These are phyloP conservation scores for Chenopodium suecicum DNA, from an alignment of 148 eudicot genomes.

Conservation along the genomic window DNA sequence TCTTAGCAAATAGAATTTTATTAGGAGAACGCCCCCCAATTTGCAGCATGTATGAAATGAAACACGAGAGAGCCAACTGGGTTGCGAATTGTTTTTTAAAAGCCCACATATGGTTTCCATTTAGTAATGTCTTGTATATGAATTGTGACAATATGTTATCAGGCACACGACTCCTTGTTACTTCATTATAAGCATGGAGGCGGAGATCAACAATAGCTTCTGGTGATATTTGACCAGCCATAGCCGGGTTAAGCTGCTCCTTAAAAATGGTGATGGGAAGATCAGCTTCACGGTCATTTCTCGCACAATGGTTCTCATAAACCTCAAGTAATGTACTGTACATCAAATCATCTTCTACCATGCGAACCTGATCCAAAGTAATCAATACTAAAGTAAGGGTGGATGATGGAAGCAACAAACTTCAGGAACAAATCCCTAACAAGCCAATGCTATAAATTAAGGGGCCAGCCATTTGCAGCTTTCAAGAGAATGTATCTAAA, in stretches of 20 bases:
- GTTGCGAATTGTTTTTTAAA: constrained; percentile 95
- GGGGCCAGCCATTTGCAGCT: not conserved
- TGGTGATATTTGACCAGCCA: constrained; percentile 78
- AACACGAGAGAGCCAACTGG: constrained; percentile 92
- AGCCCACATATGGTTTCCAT: constrained; percentile 97
- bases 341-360: constrained; percentile 99
- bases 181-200: constrained; percentile 84
- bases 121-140: constrained; percentile 85
- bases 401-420: no score
- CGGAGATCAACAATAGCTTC: constrained; percentile 94
- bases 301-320: constrained; percentile 96
- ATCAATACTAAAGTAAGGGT: constrained; percentile 18
- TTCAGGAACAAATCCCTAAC: not conserved
- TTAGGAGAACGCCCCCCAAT: constrained; percentile 98
- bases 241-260: constrained; percentile 95
- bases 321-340: constrained; percentile 98
- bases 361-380: constrained; percentile 62
- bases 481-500: constrained; percentile 2
- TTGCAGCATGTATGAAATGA: constrained; percentile 89
- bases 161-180: constrained; percentile 59
- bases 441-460: constrained; percentile 1
- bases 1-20: constrained; percentile 92
- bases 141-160: constrained; percentile 90
- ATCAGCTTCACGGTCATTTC: constrained; percentile 91
- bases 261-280: constrained; percentile 86